Evolutionary conservation across 345 rosid genomes (phyloP).

Genomic region (Garcia nutans): DNA sequence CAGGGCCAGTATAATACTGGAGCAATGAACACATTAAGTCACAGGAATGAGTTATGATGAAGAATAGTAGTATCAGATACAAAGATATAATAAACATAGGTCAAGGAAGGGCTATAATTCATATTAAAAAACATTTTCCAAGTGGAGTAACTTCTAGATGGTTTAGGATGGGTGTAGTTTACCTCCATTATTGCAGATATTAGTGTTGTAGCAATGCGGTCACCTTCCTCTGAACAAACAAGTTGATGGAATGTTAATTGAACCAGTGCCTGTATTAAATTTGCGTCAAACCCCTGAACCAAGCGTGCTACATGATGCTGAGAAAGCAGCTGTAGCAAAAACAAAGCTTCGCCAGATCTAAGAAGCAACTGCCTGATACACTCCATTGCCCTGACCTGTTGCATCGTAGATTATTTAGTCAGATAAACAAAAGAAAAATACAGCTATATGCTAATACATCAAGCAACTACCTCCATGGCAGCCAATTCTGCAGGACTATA

Average conservation of each 20-base stretch:
- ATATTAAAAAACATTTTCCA: not conserved
- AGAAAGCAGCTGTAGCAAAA: slow-evolving; percentile 84
- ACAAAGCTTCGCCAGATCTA: slow-evolving; percentile 95
- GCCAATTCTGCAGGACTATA: slow-evolving; percentile 89
- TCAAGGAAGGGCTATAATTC: not conserved
- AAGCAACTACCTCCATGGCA: slow-evolving; percentile 72
- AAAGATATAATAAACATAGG: slow-evolving; percentile 1
- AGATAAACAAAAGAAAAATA: not conserved
- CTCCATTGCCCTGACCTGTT: slow-evolving; percentile 96
- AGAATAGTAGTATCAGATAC: slow-evolving; percentile 7
- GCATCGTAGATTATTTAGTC: slow-evolving; percentile 17
- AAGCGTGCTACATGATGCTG: slow-evolving; percentile 82
- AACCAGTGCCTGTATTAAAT: slow-evolving; percentile 54
- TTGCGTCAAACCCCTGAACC: slow-evolving; percentile 80
- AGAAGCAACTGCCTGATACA: slow-evolving; percentile 92
- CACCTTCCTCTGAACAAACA: slow-evolving; percentile 97
- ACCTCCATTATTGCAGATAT: slow-evolving; percentile 93
- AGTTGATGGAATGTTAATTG: slow-evolving; percentile 88
- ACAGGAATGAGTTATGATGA: slow-evolving; percentile 8
- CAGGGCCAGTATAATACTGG: slow-evolving; percentile 95
- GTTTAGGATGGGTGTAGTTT: slow-evolving; percentile 18
- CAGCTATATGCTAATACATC: slow-evolving; percentile 2
- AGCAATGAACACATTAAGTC: slow-evolving; percentile 9
- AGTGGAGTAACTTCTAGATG: not conserved
- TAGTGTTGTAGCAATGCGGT: slow-evolving; percentile 77